Conservation (phyloP, 1,139 yeast species). For the Sugiyamaella pinicola region DNA sequence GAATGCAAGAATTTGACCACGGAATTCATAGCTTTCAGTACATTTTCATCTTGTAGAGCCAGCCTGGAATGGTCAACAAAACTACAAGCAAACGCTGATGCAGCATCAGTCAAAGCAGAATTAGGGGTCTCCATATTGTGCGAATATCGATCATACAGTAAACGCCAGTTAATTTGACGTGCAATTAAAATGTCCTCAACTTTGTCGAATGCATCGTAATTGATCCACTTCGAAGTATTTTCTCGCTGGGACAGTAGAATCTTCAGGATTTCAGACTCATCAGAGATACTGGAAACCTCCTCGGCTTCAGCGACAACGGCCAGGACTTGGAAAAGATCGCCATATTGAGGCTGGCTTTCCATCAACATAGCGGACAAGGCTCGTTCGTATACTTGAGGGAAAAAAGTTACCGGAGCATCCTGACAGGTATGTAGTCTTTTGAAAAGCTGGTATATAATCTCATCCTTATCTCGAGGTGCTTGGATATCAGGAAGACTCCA, state of each 20-base stretch:
- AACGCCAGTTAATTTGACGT: conserved; percentile 31
- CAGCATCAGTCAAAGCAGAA: neutral
- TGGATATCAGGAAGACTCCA: conserved; percentile 65
- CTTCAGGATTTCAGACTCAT: neutral
- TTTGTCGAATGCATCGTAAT: conserved; percentile 16
- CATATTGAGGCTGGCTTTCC: conserved; percentile 17
- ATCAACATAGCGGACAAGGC: conserved; percentile 4
- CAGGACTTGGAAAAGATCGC: conserved; percentile 24
- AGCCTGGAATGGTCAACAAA: conserved; percentile 18
- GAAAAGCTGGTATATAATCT: conserved; percentile 51
- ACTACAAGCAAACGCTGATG: conserved; percentile 14
- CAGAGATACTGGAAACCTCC: conserved; percentile 18
- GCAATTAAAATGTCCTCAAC: conserved; percentile 27
- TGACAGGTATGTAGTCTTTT: conserved; percentile 46
- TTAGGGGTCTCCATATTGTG: neutral
- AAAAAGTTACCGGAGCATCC: neutral
- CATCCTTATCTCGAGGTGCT: conserved; percentile 44
- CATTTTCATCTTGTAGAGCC: conserved; percentile 20
- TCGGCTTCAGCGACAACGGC: conserved; percentile 19
- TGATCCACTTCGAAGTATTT: conserved; percentile 14
- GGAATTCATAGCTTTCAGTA: conserved; percentile 27
- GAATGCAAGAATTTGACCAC: conserved; percentile 19
- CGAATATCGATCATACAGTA: conserved; percentile 1
- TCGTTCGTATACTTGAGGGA: conserved; percentile 25
- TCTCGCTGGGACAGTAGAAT: conserved; percentile 8